Base-by-base conservation (phyloP, 768 basidiomycete species). In the Lactarius hengduanensis region DNA sequence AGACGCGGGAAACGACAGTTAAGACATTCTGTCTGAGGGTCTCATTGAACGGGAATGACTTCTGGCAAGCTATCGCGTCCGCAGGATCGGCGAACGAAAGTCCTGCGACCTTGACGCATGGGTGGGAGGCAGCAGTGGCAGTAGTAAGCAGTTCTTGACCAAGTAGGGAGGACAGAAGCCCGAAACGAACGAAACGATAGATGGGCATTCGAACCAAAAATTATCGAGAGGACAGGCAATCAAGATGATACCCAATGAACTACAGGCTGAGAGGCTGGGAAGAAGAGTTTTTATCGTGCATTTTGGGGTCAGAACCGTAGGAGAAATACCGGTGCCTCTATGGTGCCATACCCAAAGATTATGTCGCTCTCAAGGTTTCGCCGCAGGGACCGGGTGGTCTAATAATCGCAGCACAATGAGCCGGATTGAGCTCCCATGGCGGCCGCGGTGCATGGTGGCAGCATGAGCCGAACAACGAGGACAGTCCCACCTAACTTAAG, bases 81-180 rank as follows among this genome's bases (percentile, higher is more conserved):
- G 81, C 77, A 11, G 87, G 84, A 13, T 75, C 77, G 10, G 80
- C 82, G 65, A 83, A 86, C 0, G 71, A 61, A 67, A 80, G 72
- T 1, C 77, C 78, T 9, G 76, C 78, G 40, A 80, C 71, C 47
- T 71, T 67, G 1, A 70, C 72, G 64, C 77, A 79, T 2, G 79
- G 77, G 63, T 78, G 78, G 9, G 71, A 36, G 20, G 57, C 8
- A 15, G 55, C 30, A 20, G 28, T 10, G 1, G 36, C 20, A n/a
- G 20, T 45, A 8, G 55, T 45, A 30, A 50, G 47, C 4, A 61
- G 26, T 7, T 2, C 26, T 8, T 36, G 18, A 18, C 45, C 16
- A 5, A 62, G 40, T 10, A 65, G 22, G 30, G 40, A 10, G 58
- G 55, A n/a, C 20, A 66, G 36, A 26, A 60, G 50, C 26, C 10